Evolutionary conservation across 2,329 filamentous ascomycete genomes (phyloP).

Genomic region (Lasiodiplodia sp.): DNA sequence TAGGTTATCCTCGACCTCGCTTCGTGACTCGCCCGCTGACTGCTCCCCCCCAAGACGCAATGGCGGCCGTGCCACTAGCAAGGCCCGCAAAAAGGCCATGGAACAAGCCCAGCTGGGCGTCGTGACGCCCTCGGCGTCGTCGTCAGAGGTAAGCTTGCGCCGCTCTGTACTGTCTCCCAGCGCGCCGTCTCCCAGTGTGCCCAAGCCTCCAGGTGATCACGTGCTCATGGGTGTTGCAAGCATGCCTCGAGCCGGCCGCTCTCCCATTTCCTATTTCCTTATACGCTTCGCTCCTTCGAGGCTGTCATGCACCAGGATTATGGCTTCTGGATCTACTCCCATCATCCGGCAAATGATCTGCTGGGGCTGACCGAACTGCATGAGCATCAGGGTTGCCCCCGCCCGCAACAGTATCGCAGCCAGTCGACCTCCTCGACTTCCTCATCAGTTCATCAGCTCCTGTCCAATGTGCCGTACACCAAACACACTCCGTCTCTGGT

Average conservation of each 20-base stretch:
- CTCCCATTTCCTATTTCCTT: conserved; percentile 28
- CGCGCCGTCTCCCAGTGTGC: conserved; percentile 1
- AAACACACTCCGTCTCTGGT: conserved; percentile 75
- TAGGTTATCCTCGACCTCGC: conserved; percentile 51
- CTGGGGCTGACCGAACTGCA: conserved; percentile 30
- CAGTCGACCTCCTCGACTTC: conserved; percentile 45
- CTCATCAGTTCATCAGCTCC: conserved; percentile 59
- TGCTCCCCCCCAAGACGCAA: conserved; percentile 17
- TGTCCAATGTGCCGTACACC: conserved; percentile 77
- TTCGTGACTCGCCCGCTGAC: conserved; percentile 31
- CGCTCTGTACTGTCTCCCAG: not conserved
- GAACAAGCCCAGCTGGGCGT: conserved; percentile 24
- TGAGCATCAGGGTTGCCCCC: conserved; percentile 28
- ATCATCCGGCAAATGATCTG: conserved; percentile 29
- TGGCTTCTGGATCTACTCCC: conserved; percentile 23
- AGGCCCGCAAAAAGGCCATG: conserved; percentile 28
- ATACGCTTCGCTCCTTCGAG: conserved; percentile 29
- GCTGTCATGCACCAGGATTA: conserved; percentile 23
- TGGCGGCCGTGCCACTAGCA: conserved; percentile 28
- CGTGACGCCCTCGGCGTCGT: conserved; percentile 25
- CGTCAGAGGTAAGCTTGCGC: conserved; percentile 26
- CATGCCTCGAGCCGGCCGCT: conserved; percentile 27
- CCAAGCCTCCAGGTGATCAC: conserved; percentile 11
- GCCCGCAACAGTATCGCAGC: conserved; percentile 31
- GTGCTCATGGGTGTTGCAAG: conserved; percentile 28